phyloP scores from a whole-genome alignment of 2,329 filamentous ascomycete species.

The Aureobasidium sp. region DNA sequence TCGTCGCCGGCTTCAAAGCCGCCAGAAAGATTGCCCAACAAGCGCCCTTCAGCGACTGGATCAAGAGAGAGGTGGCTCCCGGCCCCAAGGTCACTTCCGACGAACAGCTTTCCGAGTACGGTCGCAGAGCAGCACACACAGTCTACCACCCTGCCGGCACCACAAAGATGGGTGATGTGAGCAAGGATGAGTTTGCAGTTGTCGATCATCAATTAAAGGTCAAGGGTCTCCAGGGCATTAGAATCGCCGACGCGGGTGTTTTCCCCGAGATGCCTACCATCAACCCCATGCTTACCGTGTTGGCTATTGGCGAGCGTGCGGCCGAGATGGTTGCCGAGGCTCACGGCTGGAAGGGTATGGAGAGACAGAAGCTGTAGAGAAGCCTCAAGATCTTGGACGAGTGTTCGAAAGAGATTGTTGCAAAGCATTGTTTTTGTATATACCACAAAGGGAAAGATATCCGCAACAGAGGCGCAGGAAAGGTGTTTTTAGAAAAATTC shows the following conservation, averaged over 20 bases:
- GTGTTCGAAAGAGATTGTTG: background rate
- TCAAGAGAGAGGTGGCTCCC: conserved; percentile 73
- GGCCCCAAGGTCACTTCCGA: conserved; percentile 66
- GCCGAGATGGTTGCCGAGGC: conserved; percentile 76
- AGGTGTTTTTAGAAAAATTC: background rate
- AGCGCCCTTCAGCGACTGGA: conserved; percentile 71
- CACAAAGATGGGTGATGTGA: conserved; percentile 77
- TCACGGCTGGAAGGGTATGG: conserved; percentile 55
- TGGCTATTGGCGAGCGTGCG: conserved; percentile 73
- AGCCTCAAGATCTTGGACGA: background rate
- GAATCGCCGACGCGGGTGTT: conserved; percentile 78
- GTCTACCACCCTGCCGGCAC: conserved; percentile 87
- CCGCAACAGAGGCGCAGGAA: background rate
- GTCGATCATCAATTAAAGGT: conserved; percentile 70
- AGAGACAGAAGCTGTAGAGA: conserved; percentile 46
- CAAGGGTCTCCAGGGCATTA: conserved; percentile 61
- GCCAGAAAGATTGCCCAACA: conserved; percentile 64
- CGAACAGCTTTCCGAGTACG: conserved; percentile 75
- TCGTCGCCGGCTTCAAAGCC: conserved; percentile 64
- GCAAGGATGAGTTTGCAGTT: conserved; percentile 62
- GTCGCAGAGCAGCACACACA: conserved; percentile 71
- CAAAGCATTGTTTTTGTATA: conserved; percentile 1
- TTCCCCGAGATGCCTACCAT: conserved; percentile 82
- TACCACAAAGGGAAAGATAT: background rate
- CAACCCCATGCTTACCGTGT: conserved; percentile 85